Evolutionary conservation across 768 basidiomycete genomes (phyloP), one percentile per base, ranked within the genome.

Genomic region (Mycena vulgaris): DNA sequence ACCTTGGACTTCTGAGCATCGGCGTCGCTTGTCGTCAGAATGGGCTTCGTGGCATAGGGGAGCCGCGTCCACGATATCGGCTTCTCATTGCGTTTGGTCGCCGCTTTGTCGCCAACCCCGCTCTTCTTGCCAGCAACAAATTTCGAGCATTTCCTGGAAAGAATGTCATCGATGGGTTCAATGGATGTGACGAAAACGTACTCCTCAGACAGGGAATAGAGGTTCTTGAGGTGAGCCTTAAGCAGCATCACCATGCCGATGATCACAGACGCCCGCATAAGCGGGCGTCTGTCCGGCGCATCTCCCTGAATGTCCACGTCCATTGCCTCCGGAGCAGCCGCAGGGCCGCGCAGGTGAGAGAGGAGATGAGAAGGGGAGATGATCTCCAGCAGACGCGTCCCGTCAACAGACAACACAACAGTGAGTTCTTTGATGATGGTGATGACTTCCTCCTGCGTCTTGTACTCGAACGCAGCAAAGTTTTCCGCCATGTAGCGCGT

Each of bases 401-500:
- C 97, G 13, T 89, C 88, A 2, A 91, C 93, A 1, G 93, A 96
- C 52, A 95, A 85, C 27, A 93, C 86, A 21, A 87, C 82, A 11
- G 94, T 95, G 64, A 97, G 85, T 63, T 88, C 87, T 68, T 93
- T 93, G 77, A 98, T 89, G 27, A 98, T 91, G 6, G 93, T 91
- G 60, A 98, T 83, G 6, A 93, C 91, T 81, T 99, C 98, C 80
- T 99, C 98, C 75, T 93, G 92, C 0, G 95, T 95, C 83, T 96
- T 98, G 85, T 97, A 99, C 37, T 99, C 96, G 69, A 99, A 89
- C 0, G 92, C 84, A 0, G 96, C 88, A 66, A 99, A 92, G 76
- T 98, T 98, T 78, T 99, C 98, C 0, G 95, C 92, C 89, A 98
- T 94, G 82, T 96, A 99, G 63, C 96, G 92, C 5, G 88, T 88